Evolutionary conservation across 148 eudicot species (phyloP), one percentile per base, ranked within the genome.

Genomic region (Rhododendron kiyosumense): DNA sequence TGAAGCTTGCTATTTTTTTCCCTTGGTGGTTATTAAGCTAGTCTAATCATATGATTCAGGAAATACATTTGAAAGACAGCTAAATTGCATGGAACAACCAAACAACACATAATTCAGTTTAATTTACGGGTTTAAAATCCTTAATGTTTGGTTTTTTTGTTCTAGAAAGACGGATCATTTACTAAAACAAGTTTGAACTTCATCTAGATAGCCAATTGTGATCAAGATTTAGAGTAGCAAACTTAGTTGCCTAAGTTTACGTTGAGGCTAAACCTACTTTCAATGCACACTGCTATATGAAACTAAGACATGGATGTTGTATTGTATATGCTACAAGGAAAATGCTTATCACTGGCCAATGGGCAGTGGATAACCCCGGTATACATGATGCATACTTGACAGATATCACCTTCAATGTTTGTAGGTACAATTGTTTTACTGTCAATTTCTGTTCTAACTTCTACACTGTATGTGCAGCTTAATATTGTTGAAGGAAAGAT

Each of bases 401-500:
- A 8, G 5, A 69, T 46, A 26, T 17, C 13, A 20, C 36, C 51
- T 59, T 34, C 8, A 0, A 9, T 34, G 6, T 65, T 38, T 14
- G 43, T 28, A 73, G 0, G 3, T 84, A 13, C 22, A 1, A 20
- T 75, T 10, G 18, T 54, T 54, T 71, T 74, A 34, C 45, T 57
- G 18, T 20, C 81, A 78, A 41, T 41, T 51, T 84, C 45, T 34
- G 32, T 43, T 61, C 77, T 81, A 46, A 57, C 67, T 28, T 67
- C 79, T 90, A 28, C 81, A 49, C 46, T 28, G 61, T 86, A 5
- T 38, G n/a, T 52, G 82, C 92, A 97, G 98, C 92, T 97, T 34
- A 97, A 97, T 87, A 97, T 97, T 67, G 99, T 97, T 83, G 98
- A 97, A 90, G 99, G 99, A 41, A 97, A 97, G 91, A 97, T 97